Percentiles rank a stretch among this genome's conserved stretches.
Conservation (phyloP, 179 eudicot genomes). For the Camellia oleifera region DNA sequence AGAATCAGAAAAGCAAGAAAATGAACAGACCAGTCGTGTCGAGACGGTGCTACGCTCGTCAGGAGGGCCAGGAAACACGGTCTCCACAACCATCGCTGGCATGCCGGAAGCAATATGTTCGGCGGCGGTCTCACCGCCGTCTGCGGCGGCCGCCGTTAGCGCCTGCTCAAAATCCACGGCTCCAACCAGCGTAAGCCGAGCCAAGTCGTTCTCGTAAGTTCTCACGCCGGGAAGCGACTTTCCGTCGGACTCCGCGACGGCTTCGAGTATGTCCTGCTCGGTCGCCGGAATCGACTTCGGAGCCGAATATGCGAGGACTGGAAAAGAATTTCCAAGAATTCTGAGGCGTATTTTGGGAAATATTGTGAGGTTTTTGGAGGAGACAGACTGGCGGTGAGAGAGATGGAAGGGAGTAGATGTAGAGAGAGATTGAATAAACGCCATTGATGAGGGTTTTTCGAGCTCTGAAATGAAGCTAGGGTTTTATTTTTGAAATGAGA, state of each 20-base stretch:
- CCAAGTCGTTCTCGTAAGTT: slow-evolving; percentile 74
- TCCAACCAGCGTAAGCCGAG: slow-evolving; percentile 68
- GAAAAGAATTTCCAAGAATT: slow-evolving; percentile 17
- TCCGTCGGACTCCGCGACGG: slow-evolving; percentile 40
- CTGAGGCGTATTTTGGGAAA: slow-evolving; percentile 16
- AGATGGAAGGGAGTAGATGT: slow-evolving; percentile 8
- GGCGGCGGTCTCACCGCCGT: slow-evolving; percentile 76
- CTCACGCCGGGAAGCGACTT: slow-evolving; percentile 59
- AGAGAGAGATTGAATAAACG: slow-evolving; percentile 20
- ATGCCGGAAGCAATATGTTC: slow-evolving; percentile 54
- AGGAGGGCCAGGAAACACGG: slow-evolving; percentile 58
- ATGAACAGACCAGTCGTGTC: slow-evolving; percentile 64
- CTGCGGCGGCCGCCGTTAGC: slow-evolving; percentile 88
- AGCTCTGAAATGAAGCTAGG: slow-evolving; percentile 6
- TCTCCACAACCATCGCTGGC: slow-evolving; percentile 75
- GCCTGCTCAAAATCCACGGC: slow-evolving; percentile 67
- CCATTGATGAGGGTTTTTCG: slow-evolving; percentile 22
- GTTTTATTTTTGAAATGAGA: not conserved
- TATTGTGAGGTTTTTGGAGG: slow-evolving; percentile 11
- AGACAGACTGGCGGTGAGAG: slow-evolving; percentile 8
- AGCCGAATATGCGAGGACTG: slow-evolving; percentile 16
- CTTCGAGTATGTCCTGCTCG: slow-evolving; percentile 53
- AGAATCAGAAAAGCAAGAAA: not conserved
- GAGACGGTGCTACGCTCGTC: slow-evolving; percentile 67
- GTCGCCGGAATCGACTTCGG: slow-evolving; percentile 21